Conservation (phyloP, 306 rosid genomes). For the Albizia julibrissin region DNA sequence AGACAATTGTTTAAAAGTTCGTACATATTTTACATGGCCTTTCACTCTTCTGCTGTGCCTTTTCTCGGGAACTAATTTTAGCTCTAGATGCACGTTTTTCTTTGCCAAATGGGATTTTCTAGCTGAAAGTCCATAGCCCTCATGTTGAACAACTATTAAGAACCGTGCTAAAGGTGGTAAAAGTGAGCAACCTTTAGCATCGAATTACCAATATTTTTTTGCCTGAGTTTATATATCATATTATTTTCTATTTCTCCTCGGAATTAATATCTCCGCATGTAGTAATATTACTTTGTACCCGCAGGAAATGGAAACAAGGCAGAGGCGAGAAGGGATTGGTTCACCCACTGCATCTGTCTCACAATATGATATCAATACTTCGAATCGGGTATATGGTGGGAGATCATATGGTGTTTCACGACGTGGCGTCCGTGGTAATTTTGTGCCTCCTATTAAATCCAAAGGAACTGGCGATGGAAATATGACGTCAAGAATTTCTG, state of each 20-base stretch:
- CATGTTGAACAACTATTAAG: not conserved
- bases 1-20: no score
- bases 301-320: slow-evolving; percentile 70
- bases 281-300: not conserved
- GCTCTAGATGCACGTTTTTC: not conserved
- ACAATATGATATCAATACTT: slow-evolving; percentile 45
- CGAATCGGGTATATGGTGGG: slow-evolving; percentile 57
- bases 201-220: not conserved
- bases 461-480: slow-evolving; percentile 65
- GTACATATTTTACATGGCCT: not conserved
- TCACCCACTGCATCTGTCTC: slow-evolving; percentile 63
- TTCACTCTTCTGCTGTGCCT: not conserved
- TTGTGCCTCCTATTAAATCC: slow-evolving; percentile 88
- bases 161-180: not conserved
- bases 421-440: slow-evolving; percentile 79
- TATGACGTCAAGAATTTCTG: slow-evolving; percentile 58
- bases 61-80: not conserved
- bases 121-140: not conserved
- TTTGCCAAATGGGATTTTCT: not conserved
- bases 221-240: not conserved
- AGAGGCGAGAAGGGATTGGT: slow-evolving; percentile 47
- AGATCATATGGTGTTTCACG: slow-evolving; percentile 82
- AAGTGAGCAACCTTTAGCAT: not conserved
- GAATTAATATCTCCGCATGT: not conserved
- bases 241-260: not conserved